A percentile compares a stretch with the other conserved stretches of the same genome.
phyloP scores from a whole-genome alignment of 2,329 filamentous ascomycete species.

The Pezicula neosporulosa region DNA sequence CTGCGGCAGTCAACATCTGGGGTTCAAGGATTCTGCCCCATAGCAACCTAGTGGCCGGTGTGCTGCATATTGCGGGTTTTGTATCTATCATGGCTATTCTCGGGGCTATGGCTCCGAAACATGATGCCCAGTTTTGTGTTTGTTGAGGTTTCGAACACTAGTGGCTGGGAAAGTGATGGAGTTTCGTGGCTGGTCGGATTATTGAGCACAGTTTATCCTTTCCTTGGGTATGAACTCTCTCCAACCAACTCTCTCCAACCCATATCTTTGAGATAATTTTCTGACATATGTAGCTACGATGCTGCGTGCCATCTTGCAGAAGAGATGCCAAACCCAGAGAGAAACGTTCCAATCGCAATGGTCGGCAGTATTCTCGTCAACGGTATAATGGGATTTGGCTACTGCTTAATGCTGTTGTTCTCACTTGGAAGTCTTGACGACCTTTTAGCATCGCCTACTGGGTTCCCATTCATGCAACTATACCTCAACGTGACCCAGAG shows the following conservation, averaged over 20 bases:
- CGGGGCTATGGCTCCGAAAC: constrained; percentile 41
- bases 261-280: constrained; percentile 31
- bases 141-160: constrained; percentile 39
- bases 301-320: constrained; percentile 42
- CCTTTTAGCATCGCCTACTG: constrained; percentile 37
- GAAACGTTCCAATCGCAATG: constrained; percentile 39
- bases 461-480: constrained; percentile 43
- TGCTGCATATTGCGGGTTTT: constrained; percentile 32
- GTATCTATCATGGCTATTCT: constrained; percentile 33
- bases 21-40: constrained; percentile 34
- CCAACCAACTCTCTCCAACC: constrained; percentile 18
- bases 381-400: constrained; percentile 41
- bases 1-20: constrained; percentile 37
- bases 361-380: constrained; percentile 41
- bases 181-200: constrained; percentile 45
- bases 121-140: constrained; percentile 40
- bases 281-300: constrained; percentile 37
- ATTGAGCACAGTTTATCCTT: constrained; percentile 34
- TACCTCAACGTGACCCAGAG: constrained; percentile 38
- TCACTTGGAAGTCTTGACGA: constrained; percentile 35
- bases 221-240: constrained; percentile 30
- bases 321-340: constrained; percentile 39
- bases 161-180: constrained; percentile 40
- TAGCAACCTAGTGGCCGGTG: constrained; percentile 26
- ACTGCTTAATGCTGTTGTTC: constrained; percentile 39